Base-by-base conservation (phyloP, 768 basidiomycete species). In the Kwoniella mangroviensis region DNA sequence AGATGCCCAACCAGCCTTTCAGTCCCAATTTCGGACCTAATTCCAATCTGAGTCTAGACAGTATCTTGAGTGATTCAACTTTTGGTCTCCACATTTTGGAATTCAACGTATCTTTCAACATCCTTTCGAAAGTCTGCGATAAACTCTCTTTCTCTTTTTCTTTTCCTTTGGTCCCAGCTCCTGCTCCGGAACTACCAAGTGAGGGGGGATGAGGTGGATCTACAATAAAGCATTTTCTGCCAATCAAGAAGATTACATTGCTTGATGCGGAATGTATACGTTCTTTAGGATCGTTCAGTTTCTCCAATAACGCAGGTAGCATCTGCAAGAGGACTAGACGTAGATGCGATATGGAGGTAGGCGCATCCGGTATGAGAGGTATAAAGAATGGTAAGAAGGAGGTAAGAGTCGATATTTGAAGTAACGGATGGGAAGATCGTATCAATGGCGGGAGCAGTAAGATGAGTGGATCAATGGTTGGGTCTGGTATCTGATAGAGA, bases 1-100 rank as follows among this genome's bases (percentile, higher is more conserved):
- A 88, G 13, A 87, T 84, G 1, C 91, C 83, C 41, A 96, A 87
- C 83, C 91, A 98, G 5, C 91, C 88, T 55, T 80, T 80, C 58
- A 83, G 64, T 12, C 73, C 68, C 26, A 78, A 53, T 59, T 60
- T 75, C 13, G 54, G 22, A 7, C 69, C 72, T 58, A 69, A 43
- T 26, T 80, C 77, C 5, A 19, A 22, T 56, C 74, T 67, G 57
- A 82, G 68, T 0, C n/a, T 57, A 41, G 72, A 24, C 5, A 81
- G 40, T 49, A 81, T 57, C 63, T 77, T 80, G 72, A 81, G 76
- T 5, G 52, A 68, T 54, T 80, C 82, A 17, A 81, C 68, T 68
- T 83, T 83, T 9, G 69, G 68, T 63, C 78, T 72, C 67, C 75
- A 67, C 11, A 72, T 72, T 69, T 81, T 81, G 0, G 66, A 77